These are phyloP conservation scores for Candida multigemmis DNA, from an alignment of 805 yeast genomes.

Conservation along the genomic window DNA sequence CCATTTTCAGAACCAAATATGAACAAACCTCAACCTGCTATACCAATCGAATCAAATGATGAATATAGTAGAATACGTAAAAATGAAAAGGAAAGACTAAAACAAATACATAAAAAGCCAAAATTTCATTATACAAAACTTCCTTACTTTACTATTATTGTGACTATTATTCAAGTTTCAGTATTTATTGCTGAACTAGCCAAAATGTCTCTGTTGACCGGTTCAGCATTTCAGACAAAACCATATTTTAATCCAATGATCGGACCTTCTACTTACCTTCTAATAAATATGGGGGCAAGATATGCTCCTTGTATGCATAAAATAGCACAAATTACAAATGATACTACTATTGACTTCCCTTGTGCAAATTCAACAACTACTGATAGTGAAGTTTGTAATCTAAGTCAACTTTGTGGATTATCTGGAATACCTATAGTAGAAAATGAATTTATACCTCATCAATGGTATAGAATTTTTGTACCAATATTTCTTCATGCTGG, in stretches of 20 bases:
- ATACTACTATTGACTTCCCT: conserved; percentile 40
- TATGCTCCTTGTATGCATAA: conserved; percentile 63
- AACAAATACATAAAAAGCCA: conserved; percentile 16
- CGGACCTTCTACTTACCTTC: conserved; percentile 62
- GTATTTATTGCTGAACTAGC: conserved; percentile 58
- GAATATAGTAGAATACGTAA: conserved; percentile 7
- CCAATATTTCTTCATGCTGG: conserved; percentile 74
- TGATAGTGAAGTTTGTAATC: conserved; percentile 46
- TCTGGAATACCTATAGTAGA: conserved; percentile 31
- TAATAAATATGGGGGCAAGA: conserved; percentile 63
- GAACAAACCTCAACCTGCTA: conserved; percentile 6
- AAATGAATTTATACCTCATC: conserved; percentile 38
- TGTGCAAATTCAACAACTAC: conserved; percentile 58
- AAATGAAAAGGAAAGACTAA: conserved; percentile 15
- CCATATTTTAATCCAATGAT: conserved; percentile 75
- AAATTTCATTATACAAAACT: conserved; percentile 27
- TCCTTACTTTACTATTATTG: conserved; percentile 32
- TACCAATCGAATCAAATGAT: conserved; percentile 3
- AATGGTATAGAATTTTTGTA: conserved; percentile 62
- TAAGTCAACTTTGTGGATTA: conserved; percentile 55
- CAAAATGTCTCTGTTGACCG: conserved; percentile 49
- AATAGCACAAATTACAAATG: conserved; percentile 41
- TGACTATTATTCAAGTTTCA: conserved; percentile 37
- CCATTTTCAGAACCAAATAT: conserved; percentile 1
- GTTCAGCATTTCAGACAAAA: conserved; percentile 55